Percentiles rank a stretch among this genome's conserved stretches.
Evolutionary conservation across 352 stramenopile species (phyloP).

Genomic region (Paralagenidium karlingii): DNA sequence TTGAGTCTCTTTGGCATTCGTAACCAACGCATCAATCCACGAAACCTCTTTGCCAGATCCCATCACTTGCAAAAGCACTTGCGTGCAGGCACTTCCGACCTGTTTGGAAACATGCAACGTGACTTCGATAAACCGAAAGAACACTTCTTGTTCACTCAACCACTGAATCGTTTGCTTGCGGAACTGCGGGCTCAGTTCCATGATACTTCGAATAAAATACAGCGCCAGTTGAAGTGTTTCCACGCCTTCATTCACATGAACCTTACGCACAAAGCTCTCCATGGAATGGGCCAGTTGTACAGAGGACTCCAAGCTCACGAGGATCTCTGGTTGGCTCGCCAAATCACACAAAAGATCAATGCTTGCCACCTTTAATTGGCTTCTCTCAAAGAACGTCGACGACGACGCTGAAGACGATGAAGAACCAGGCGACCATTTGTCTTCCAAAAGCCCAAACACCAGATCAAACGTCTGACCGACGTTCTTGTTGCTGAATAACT

Average conservation of each 20-base stretch:
- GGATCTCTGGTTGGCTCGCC: conserved; percentile 35
- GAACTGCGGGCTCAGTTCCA: conserved; percentile 40
- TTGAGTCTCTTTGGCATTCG: conserved; percentile 16
- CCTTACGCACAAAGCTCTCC: conserved; percentile 35
- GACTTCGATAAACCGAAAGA: conserved; percentile 56
- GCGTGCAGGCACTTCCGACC: conserved; percentile 26
- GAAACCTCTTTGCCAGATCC: too few species aligned
- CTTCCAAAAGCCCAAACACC: conserved; percentile 56
- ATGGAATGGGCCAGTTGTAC: conserved; percentile 28
- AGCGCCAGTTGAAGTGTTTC: conserved; percentile 43
- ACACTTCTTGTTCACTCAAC: conserved; percentile 36
- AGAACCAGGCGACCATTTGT: conserved; percentile 24
- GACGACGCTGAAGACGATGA: conserved; percentile 3
- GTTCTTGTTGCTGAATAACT: conserved; percentile 76
- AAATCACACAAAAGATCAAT: conserved; percentile 62
- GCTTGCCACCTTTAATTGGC: conserved; percentile 23
- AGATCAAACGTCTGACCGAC: conserved; percentile 60
- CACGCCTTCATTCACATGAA: conserved; percentile 54
- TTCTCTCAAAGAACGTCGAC: conserved; percentile 5
- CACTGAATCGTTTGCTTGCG: conserved; percentile 38
- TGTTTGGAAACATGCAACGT: conserved; percentile 57
- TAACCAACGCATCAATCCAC: conserved; percentile 44
- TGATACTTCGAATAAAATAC: conserved; percentile 44
- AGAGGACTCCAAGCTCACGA: conserved; percentile 32
- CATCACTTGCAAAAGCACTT: conserved; percentile 47